Evolutionary conservation across 2,329 filamentous ascomycete genomes (phyloP), one percentile per base, ranked within the genome.

Genomic region (Aspergillus sergii): DNA sequence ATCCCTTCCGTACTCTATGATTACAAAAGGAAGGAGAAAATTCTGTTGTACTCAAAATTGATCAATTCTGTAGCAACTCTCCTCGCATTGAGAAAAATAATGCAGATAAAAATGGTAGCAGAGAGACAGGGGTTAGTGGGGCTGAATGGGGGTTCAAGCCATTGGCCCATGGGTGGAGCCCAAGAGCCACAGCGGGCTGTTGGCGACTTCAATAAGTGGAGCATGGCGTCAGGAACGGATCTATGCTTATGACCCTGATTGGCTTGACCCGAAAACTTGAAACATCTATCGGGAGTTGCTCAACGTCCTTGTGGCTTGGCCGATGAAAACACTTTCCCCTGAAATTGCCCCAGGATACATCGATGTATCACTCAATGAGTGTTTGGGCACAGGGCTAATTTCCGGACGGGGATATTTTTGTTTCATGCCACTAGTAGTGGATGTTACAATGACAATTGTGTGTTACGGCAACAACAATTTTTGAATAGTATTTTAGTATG

Each of bases 161-260:
- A 64, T 68, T 63, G 64, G 67, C 10, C 50, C 9, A n/a, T 41
- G 43, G 23, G 59, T 57, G 48, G 60, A 58, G 56, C 28, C n/a
- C 28, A 57, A 26, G 65, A 63, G 56, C 65, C 65, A 67, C 61
- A 46, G 63, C 65, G 65, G 64, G 59, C 56, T 60, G 45, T 39
- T 43, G 48, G 61, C 60, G 54, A 60, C 28, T 23, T 32, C 16
- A 30, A 43, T 46, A 46, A 64, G 36, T 68, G 64, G 63, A n/a
- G 28, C 34, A 55, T 59, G 63, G 62, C 59, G 59, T 63, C 68
- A 69, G 67, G 68, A 66, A 68, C 66, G 64, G 66, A 57, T 23
- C 36, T 48, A 8, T 28, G 9, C 5, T 7, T 5, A 16, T 2
- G 19, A 5, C 48, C 16, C 48, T 60, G 45, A 64, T 65, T 68